A percentile compares a stretch with the other conserved stretches of the same genome.
Evolutionary conservation across 2,329 filamentous ascomycete genomes (phyloP).

Genomic region (Meredithiella fracta): DNA sequence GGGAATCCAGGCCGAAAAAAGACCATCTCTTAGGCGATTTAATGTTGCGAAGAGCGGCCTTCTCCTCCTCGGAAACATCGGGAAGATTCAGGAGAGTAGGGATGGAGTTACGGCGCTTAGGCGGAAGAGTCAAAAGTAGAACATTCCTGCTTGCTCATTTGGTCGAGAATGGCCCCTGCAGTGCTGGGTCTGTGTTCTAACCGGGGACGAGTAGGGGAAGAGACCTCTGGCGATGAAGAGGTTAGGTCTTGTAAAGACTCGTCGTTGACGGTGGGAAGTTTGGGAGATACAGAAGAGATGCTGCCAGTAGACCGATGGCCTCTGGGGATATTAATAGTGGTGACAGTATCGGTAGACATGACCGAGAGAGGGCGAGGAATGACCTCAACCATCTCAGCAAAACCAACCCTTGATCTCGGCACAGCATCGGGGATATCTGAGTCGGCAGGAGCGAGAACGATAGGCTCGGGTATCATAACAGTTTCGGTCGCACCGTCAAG

Average conservation of each 20-base stretch:
- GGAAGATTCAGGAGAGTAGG: constrained; percentile 33
- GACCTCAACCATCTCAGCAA: constrained; percentile 70
- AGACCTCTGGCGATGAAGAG: background rate
- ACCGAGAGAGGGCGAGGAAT: constrained; percentile 70
- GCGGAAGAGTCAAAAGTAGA: constrained; percentile 19
- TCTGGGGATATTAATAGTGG: constrained; percentile 51
- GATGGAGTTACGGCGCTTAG: constrained; percentile 42
- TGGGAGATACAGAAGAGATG: constrained; percentile 59
- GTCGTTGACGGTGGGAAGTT: constrained; percentile 5
- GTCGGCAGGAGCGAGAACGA: constrained; percentile 6
- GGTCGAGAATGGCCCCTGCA: constrained; percentile 52
- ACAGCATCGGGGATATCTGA: constrained; percentile 7
- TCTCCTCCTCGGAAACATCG: constrained; percentile 18
- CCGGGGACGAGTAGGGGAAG: constrained; percentile 7
- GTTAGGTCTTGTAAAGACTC: constrained; percentile 12
- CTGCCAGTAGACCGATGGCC: constrained; percentile 64
- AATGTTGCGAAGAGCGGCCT: constrained; percentile 28
- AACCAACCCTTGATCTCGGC: constrained; percentile 55
- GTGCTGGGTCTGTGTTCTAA: constrained; percentile 46
- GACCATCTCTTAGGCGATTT: constrained; percentile 43
- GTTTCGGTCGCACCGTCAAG: background rate
- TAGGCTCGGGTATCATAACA: background rate
- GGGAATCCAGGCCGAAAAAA: constrained; percentile 45
- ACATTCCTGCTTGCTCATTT: constrained; percentile 17
- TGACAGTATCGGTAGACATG: constrained; percentile 70